Evolutionary conservation across 2,329 filamentous ascomycete species (phyloP), one percentile per base, ranked within the genome.

Genomic region (Aspergillus felis): DNA sequence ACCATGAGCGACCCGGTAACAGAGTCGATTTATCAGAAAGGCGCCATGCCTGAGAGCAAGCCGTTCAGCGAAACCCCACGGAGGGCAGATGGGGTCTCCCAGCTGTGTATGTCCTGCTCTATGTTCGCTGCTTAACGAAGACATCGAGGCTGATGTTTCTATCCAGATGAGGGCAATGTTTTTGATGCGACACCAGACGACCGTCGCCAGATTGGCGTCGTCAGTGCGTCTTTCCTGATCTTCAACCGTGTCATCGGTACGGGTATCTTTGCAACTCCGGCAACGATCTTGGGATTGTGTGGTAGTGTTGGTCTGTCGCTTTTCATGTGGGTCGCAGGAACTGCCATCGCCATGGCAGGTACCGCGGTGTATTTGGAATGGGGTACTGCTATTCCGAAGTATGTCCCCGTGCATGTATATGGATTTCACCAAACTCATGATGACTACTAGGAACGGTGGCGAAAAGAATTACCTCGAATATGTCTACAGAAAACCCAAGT

Each of bases 391-490:
- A 73, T 82, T 48, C 79, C 79, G 7, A 73, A 65, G 73, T 75
- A 72, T 48, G 64, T 59, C 25, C 5, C n/a, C 24, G n/a, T 22
- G 53, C 2, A 17, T 20, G 10, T 3, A n/a, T 5, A 17, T 10
- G 7, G 29, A 38, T 2, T 25, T 14, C n/a, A n/a, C 29, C 14
- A 35, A n/a, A 49, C 50, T 55, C 46, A 64, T 29, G 35, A 3
- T 66, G 66, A 17, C 66, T 68, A n/a, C 66, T 68, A 66, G 79
- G 70, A 68, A 81, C 67, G 81, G 81, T 41, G 80, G 81, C n/a
- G 81, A 82, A 62, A 77, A 80, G 51, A 78, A 82, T 42, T 83
- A 83, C 64, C 77, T 83, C 46, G 81, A 83, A 68, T 79, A 81
- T 41, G 79, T 82, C 38, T 83, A 79, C 65, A 74, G 71, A 50